Evolutionary conservation across 192 early-diverging fungal genomes (phyloP), one percentile per base, ranked within the genome.

Genomic region (Kappamyces sp.): DNA sequence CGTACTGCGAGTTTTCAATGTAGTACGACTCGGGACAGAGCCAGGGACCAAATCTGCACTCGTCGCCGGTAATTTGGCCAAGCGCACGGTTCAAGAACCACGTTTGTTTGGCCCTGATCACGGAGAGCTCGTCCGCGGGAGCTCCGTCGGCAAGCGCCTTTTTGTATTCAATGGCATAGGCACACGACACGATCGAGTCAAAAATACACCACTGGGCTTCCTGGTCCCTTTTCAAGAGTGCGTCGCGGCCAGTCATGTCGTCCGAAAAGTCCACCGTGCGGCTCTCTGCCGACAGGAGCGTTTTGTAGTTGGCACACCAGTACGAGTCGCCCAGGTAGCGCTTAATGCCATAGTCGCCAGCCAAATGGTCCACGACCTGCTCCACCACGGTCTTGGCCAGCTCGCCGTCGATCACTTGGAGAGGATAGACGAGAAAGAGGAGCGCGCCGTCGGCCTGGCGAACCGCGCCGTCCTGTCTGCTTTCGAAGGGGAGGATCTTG

Each of bases 161-260:
- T 34, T 51, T 39, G 32, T 47, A 46, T 31, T 49, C 14, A 3
- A 53, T n/a, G 2, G 47, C 65, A 33, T 64, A 69, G 49, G 47
- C 57, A 45, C 68, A 69, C 3, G 68, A 66, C 4, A 69, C 48
- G 46, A 69, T 69, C 22, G 68, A 61, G 38, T 69, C 68, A 49
- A 65, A 69, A 35, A 69, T 69, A 12, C 68, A 69, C 68, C 68
- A 69, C 45, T 69, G 68, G 7, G 68, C 68, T 63, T 69, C 68
- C 0, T 60, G 58, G 7, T 65, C 68, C 3, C 39, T 30, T 38
- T 68, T 68, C 41, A 69, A 50, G 45, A 57, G 57, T 2, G 41
- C 12, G 50, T 69, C 60, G 15, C 68, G 49, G 12, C 50, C 38
- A 5, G 29, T 31, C 38, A 69, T 69, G 47, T 69, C 65, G 34